Percentiles rank a stretch among this genome's conserved stretches.
Conservation (phyloP, 352 stramenopile species). For the Phytopythium ostracodes region DNA sequence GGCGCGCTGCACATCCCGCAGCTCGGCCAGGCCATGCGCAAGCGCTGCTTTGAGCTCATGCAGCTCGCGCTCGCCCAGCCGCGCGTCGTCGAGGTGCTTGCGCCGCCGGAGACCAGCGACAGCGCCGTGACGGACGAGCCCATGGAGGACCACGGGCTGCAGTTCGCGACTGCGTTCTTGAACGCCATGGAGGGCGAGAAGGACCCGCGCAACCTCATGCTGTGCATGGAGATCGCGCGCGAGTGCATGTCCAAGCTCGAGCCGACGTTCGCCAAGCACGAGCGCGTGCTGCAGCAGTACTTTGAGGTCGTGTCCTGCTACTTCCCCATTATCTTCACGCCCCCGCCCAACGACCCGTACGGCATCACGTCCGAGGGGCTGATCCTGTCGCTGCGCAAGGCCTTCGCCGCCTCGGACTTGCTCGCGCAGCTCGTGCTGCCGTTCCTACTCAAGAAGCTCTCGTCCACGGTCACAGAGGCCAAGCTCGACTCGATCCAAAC, state of each 20-base stretch:
- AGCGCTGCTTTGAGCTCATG: conserved; percentile 82
- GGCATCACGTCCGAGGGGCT: conserved; percentile 88
- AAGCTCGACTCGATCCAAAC: conserved; percentile 82
- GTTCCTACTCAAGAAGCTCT: conserved; percentile 87
- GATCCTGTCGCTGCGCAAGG: conserved; percentile 70
- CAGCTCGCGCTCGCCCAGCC: conserved; percentile 63
- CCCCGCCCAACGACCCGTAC: conserved; percentile 88
- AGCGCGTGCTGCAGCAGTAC: conserved; percentile 75
- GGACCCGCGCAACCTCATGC: conserved; percentile 81
- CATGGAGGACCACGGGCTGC: conserved; percentile 33
- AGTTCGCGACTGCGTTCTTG: conserved; percentile 75
- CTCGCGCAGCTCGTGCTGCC: conserved; percentile 78
- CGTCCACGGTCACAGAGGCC: conserved; percentile 67
- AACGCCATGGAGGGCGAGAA: conserved; percentile 89
- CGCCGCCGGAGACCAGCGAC: conserved; percentile 17
- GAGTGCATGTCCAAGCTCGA: conserved; percentile 56
- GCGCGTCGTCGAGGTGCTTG: conserved; percentile 44
- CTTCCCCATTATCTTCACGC: conserved; percentile 91
- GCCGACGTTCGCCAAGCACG: conserved; percentile 56
- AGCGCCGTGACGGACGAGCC: conserved; percentile 18
- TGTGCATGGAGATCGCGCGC: conserved; percentile 71
- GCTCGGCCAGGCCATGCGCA: conserved; percentile 81
- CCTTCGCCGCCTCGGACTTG: conserved; percentile 74
- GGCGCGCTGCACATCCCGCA: conserved; percentile 72
- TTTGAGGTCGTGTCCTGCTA: conserved; percentile 91